Conservation (phyloP, 257 asterid genomes). For the Plantago elongata region DNA sequence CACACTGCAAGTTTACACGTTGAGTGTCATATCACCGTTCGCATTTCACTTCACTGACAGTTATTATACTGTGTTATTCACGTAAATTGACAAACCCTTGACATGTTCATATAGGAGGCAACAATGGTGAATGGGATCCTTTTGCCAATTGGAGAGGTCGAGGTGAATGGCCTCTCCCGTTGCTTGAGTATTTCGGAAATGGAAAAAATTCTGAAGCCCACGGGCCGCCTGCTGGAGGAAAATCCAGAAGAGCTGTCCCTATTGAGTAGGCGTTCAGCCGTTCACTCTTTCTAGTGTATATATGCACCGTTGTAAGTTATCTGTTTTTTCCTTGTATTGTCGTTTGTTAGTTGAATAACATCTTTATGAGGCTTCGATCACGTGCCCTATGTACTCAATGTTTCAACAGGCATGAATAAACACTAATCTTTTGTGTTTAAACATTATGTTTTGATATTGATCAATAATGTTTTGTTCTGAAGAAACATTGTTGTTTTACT, state of each 20-base stretch:
- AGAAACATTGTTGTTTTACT: too few relatives aligned
- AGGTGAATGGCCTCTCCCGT: conserved; percentile 50
- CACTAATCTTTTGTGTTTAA: too few relatives aligned
- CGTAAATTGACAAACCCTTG: neutral
- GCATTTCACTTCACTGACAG: too few relatives aligned
- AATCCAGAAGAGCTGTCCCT: conserved; percentile 43
- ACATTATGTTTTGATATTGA: too few relatives aligned
- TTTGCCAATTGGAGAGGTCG: conserved; percentile 42
- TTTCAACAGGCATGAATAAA: too few relatives aligned
- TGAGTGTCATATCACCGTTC: too few relatives aligned
- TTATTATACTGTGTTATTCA: neutral
- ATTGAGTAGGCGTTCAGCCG: conserved; percentile 33
- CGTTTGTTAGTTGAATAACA: neutral
- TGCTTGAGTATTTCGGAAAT: conserved; percentile 35
- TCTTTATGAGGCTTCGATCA: too few relatives aligned
- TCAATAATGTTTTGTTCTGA: too few relatives aligned
- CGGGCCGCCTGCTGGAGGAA: conserved; percentile 23
- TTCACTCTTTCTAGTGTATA: too few relatives aligned
- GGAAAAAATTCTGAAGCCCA: conserved; percentile 21
- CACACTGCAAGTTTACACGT: too few relatives aligned
- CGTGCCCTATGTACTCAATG: too few relatives aligned
- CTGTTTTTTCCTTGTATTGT: neutral
- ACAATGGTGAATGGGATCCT: conserved; percentile 42
- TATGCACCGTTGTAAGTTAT: neutral
- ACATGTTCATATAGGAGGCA: conserved; percentile 28